Evolutionary conservation across 208 protist species (phyloP), one percentile per base, ranked within the genome.

Genomic region (Leishmania braziliensis): DNA sequence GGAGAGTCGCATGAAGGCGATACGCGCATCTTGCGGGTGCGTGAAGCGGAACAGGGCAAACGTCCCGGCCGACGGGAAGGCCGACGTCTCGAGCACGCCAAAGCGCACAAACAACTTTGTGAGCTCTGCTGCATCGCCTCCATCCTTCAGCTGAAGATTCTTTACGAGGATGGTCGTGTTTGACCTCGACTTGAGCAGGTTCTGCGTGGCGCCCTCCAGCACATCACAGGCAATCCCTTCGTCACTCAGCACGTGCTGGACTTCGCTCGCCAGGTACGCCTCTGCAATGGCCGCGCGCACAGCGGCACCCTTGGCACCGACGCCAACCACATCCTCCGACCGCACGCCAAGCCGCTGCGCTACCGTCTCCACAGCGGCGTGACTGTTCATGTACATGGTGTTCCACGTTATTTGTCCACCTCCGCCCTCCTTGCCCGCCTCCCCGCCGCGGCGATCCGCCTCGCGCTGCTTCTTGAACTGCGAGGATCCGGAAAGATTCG

Each of bases 1-100:
- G 5, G 99, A 98, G 4, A 99, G 92, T 5, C 88, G 88, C 39
- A 92, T 90, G 88, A 99, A 99, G 58, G 97, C 98, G 10, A 89
- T 77, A 16, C 94, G 90, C 1, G 99, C 95, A 75, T 98, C 95
- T 71, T 97, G 92, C 79, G 88, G 82, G 72, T 96, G 92, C 14
- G 84, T 75, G 71, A 87, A 98, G 56, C 91, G 89, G 75, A 97
- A 95, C 5, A 98, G 71, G n/a, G 89, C 92, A 69, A 95, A 95
- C 51, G 77, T 79, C 14, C 89, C 90, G 0, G 87, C 76, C 12
- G 90, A 90, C 3, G 94, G 92, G 65, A 95, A 94, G 3, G 89
- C 92, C 16, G 88, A 90, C 43, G 87, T 84, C 84, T 97, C 94
- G 60, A 97, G 74, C 77, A 85, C 75, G 26, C 94, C 94, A 69